A percentile compares a stretch with the other conserved stretches of the same genome.
Conservation (phyloP, 176 grass and related monocot species). For the Aegilops sharonensis region DNA sequence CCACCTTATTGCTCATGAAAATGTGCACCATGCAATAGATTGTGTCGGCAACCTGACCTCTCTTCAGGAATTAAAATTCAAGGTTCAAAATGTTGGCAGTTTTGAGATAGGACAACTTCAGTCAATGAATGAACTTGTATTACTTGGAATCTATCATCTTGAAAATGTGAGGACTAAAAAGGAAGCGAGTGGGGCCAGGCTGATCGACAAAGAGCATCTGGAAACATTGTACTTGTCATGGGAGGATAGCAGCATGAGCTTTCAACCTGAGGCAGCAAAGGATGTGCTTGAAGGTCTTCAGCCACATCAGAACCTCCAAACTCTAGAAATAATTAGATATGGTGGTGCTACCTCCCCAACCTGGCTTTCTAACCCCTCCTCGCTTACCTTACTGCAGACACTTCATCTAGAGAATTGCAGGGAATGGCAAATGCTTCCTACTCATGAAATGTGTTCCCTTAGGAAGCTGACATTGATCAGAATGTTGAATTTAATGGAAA, state of each 20-base stretch:
- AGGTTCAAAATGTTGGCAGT: background rate
- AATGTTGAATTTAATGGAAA: background rate
- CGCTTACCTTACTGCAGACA: background rate
- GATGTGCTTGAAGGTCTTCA: conserved; percentile 37
- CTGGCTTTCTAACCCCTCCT: background rate
- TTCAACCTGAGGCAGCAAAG: background rate
- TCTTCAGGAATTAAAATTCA: conserved; percentile 36
- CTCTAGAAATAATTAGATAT: conserved; percentile 23
- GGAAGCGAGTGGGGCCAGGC: background rate
- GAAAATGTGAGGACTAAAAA: background rate
- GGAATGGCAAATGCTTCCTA: background rate
- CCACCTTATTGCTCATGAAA: conserved; percentile 29
- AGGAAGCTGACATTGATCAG: background rate
- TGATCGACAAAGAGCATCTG: conserved; percentile 4
- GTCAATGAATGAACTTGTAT: conserved; percentile 29
- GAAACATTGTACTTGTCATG: conserved; percentile 30
- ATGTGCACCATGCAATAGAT: background rate
- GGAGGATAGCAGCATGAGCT: background rate
- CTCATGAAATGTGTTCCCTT: background rate
- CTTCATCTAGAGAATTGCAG: conserved; percentile 15
- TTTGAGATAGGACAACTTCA: conserved; percentile 30
- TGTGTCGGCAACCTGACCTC: conserved; percentile 11
- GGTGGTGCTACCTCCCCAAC: background rate
- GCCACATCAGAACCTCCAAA: conserved; percentile 19
- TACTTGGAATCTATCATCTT: conserved; percentile 8